Evolutionary conservation across 768 basidiomycete species (phyloP).

Genomic region (Leccinum truebloodii): DNA sequence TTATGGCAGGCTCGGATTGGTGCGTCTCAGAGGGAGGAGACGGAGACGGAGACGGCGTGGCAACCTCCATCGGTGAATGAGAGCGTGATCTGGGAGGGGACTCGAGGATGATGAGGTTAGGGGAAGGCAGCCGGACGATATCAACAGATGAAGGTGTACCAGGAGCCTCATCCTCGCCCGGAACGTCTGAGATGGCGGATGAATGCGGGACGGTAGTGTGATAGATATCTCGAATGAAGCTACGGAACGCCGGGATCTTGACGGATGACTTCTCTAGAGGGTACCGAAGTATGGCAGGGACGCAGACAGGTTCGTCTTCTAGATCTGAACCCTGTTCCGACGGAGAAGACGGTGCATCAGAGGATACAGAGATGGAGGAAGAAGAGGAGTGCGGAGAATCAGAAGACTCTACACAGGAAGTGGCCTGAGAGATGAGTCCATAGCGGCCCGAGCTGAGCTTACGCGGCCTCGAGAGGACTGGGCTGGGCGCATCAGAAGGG

Average conservation of each 20-base stretch:
- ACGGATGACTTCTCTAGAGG: constrained; percentile 17
- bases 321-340: constrained; percentile 52
- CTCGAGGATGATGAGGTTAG: constrained; percentile 18
- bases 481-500: constrained; percentile 32
- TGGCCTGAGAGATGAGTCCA: constrained; percentile 45
- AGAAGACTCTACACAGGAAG: constrained; percentile 31
- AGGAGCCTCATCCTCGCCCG: constrained; percentile 10
- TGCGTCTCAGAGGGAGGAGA: constrained; percentile 21
- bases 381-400: constrained; percentile 28
- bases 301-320: constrained; percentile 44
- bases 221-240: constrained; percentile 33
- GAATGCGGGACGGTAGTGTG: constrained; percentile 12
- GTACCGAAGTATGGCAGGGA: constrained; percentile 17
- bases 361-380: constrained; percentile 45
- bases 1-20: constrained; percentile 37
- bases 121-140: constrained; percentile 14
- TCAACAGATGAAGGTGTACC: constrained; percentile 9
- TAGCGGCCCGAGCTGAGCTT: constrained; percentile 58
- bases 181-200: constrained; percentile 13
- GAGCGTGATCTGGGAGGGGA: constrained; percentile 36
- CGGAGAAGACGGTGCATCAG: constrained; percentile 31
- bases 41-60: constrained; percentile 41
- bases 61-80: constrained; percentile 50
- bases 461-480: constrained; percentile 25
- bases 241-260: constrained; percentile 35